Conservation (phyloP, 495 filamentous ascomycete genomes). For the Podospora conica region DNA sequence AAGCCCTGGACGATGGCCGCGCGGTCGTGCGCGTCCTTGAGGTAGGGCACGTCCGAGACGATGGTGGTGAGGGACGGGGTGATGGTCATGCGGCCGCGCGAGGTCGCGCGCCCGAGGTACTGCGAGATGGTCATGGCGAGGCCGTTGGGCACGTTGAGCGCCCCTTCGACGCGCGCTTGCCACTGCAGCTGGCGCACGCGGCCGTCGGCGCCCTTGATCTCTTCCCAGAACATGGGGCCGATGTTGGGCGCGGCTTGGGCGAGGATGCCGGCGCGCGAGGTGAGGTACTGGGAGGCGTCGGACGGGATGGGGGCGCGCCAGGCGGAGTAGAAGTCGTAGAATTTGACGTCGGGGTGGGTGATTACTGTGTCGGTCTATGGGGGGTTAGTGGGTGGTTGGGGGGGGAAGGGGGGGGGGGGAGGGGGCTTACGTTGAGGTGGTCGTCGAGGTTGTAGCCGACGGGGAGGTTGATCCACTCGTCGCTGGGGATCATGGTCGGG, state of each 20-base stretch:
- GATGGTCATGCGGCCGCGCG: slow-evolving; percentile 58
- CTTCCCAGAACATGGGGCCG: slow-evolving; percentile 56
- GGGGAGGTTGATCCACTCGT: slow-evolving; percentile 65
- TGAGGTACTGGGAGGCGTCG: slow-evolving; percentile 33
- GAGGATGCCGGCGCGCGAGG: slow-evolving; percentile 53
- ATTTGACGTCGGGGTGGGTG: slow-evolving; percentile 51
- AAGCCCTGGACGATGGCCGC: slow-evolving; percentile 50
- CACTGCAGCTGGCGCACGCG: slow-evolving; percentile 61
- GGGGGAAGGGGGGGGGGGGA: too few species aligned
- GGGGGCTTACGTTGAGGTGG: slow-evolving; percentile 58
- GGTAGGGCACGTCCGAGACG: slow-evolving; percentile 50
- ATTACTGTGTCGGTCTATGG: slow-evolving; percentile 56
- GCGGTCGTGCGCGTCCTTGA: slow-evolving; percentile 47
- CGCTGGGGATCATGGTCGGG: slow-evolving; percentile 43
- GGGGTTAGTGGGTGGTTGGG: too few species aligned
- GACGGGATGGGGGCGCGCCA: slow-evolving; percentile 39
- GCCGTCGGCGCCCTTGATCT: slow-evolving; percentile 54
- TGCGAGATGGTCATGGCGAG: slow-evolving; percentile 55
- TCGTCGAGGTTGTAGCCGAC: slow-evolving; percentile 71
- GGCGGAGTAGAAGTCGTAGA: slow-evolving; percentile 62
- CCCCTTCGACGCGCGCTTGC: slow-evolving; percentile 57
- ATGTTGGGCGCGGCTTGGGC: slow-evolving; percentile 66
- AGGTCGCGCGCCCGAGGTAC: slow-evolving; percentile 57
- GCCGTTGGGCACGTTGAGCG: slow-evolving; percentile 34
- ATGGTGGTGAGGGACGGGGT: slow-evolving; percentile 48